Base-by-base conservation (phyloP, 2,329 filamentous ascomycete species). In the Fusarium anguioides region DNA sequence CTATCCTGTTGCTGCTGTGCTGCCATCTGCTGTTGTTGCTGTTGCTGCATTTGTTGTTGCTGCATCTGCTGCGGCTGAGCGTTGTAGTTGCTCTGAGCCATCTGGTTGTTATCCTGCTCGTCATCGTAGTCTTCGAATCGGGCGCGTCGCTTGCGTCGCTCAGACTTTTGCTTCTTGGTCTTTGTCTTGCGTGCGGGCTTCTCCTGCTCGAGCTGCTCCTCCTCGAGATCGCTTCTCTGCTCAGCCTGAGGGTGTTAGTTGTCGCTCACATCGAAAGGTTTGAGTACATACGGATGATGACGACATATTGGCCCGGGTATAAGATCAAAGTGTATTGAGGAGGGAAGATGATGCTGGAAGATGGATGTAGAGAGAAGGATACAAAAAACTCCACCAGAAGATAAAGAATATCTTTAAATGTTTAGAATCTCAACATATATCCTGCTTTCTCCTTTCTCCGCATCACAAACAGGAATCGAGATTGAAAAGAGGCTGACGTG, bases 151-250 rank as follows among this genome's bases (percentile, higher is more conserved):
- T 68, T 71, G 39, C 68, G 62, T 50, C 67, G 61, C 23, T 57
- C 62, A 5, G 53, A 31, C 42, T 71, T 69, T 20, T 53, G 54
- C 68, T 71, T 69, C 53, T 64, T 69, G 39, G 29, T 51, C 62
- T 69, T 71, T 40, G 52, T 65, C 53, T 71, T 69, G 23, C 66
- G 61, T 9, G 23, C 41, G 18, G 65, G 56, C 39, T 68, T 66
- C 48, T 68, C 64, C 45, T 68, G 64, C 33, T 67, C 51, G 42
- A 63, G 26, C 33, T 63, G 58, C 23, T 60, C 62, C 60, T 65
- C 62, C 49, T 65, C 62, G n/a, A 63, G 59, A 57, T 63, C 60
- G 27, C 60, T 63, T 56, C 51, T 63, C 50, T 63, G 60, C 39
- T 63, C 60, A 18, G 59, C 51, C 59, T 62, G 27, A 10, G 17